Conservation (phyloP, 805 yeast genomes). For the Starmerella riodocensis region DNA sequence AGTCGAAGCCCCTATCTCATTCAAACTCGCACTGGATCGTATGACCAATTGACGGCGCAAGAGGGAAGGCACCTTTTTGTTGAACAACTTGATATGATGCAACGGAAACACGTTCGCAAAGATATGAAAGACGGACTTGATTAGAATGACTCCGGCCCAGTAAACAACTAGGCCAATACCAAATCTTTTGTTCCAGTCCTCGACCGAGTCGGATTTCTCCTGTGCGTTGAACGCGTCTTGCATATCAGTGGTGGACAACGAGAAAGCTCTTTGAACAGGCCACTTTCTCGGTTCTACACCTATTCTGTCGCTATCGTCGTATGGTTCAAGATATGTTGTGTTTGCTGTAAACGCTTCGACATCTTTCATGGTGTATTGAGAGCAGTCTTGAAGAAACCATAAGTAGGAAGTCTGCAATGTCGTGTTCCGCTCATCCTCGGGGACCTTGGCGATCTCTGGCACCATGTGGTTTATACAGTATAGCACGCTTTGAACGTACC, state of each 20-base stretch:
- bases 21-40: not conserved
- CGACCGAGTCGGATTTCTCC: not conserved
- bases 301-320: not conserved
- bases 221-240: constrained; percentile 1
- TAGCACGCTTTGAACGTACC: constrained; percentile 6
- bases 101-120: constrained; percentile 3
- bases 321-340: constrained; percentile 1
- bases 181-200: constrained; percentile 4
- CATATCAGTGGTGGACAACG: constrained; percentile 3
- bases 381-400: constrained; percentile 1
- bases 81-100: not conserved
- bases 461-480: constrained; percentile 8
- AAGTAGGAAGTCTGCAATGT: not conserved
- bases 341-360: not conserved
- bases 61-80: not conserved
- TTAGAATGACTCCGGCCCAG: constrained; percentile 16
- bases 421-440: not conserved
- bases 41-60: not conserved
- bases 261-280: constrained; percentile 12
- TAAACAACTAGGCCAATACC: constrained; percentile 13
- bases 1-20: not conserved
- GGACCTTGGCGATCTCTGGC: constrained; percentile 4
- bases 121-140: constrained; percentile 4
- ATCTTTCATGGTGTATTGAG: constrained; percentile 1
- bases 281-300: constrained; percentile 5